Evolutionary conservation across 2,329 filamentous ascomycete species (phyloP), one percentile per base, ranked within the genome.

Genomic region (Nemania sp.): DNA sequence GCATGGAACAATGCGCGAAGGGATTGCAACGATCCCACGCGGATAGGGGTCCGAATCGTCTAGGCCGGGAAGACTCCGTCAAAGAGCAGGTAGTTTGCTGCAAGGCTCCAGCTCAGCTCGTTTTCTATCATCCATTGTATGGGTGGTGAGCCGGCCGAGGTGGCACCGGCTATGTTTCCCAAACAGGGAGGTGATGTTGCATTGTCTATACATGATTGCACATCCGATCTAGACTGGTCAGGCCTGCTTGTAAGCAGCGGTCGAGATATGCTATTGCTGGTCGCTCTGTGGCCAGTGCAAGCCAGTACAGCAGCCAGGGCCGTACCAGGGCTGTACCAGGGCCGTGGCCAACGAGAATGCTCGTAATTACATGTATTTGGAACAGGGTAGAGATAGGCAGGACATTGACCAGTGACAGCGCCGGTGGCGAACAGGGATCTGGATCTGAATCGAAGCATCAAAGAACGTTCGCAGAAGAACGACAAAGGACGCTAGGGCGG

Each of bases 141-240:
- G 58, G 64, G 57, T 26, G 41, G 41, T 51, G 51, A 45, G 56
- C 66, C 55, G 66, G 43, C 69, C 70, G 70, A 72, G 64, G 66
- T 71, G 70, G 68, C 66, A 58, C 68, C 70, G 70, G 68, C 54
- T 60, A 66, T 58, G 62, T 38, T 69, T 49, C 68, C 68, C 13
- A 38, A 70, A 61, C 26, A 62, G 68, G 70, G 64, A 72, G 70
- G 70, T 72, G 64, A 47, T 32, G 64, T 54, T 62, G 27, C 62
- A 53, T 66, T 59, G 53, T 8, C 4, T 63, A 20, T 68, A 41
- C 47, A 51, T 54, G 62, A 63, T 64, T 59, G 49, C 49, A 60
- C 32, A 24, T 59, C 54, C 27, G 65, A 65, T 69, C 69, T 69
- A 60, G 69, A 69, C 60, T 64, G 51, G 65, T 38, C n/a, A n/a